These are phyloP conservation scores for Austroboletus eburneus DNA, from an alignment of 768 basidiomycete species.

Conservation along the genomic window DNA sequence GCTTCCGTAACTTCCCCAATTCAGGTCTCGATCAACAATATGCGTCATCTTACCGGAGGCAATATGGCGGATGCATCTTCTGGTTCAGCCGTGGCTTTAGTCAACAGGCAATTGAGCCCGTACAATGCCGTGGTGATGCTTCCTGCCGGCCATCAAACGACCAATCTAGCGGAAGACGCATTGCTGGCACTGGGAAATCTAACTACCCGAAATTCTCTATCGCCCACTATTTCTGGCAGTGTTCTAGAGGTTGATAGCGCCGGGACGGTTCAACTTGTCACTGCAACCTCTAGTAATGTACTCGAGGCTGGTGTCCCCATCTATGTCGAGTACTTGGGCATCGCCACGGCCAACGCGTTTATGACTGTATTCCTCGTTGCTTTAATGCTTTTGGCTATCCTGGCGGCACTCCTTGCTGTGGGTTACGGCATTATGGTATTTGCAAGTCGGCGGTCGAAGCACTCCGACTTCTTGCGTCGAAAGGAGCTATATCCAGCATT, in stretches of 20 bases:
- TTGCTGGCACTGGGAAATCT: slow-evolving; percentile 11
- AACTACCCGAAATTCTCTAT: slow-evolving; percentile 3
- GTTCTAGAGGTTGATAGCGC: slow-evolving; percentile 23
- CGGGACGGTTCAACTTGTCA: slow-evolving; percentile 59
- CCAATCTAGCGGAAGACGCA: slow-evolving; percentile 4
- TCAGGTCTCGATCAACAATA: slow-evolving; percentile 73
- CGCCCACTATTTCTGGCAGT: slow-evolving; percentile 11
- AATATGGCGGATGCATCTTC: slow-evolving; percentile 55
- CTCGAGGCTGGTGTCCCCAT: slow-evolving; percentile 80
- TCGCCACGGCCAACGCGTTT: slow-evolving; percentile 85
- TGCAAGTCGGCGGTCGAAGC: slow-evolving; percentile 17
- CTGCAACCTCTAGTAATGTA: slow-evolving; percentile 56
- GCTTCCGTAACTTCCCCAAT: slow-evolving; percentile 51
- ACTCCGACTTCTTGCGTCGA: slow-evolving; percentile 13
- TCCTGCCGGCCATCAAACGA: neutral
- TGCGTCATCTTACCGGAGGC: slow-evolving; percentile 83
- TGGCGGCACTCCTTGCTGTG: slow-evolving; percentile 46
- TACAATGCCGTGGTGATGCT: slow-evolving; percentile 45
- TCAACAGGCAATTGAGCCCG: slow-evolving; percentile 79
- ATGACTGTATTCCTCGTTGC: slow-evolving; percentile 80
- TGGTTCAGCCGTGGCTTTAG: slow-evolving; percentile 63
- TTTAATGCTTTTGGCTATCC: slow-evolving; percentile 65
- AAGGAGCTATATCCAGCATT: slow-evolving; percentile 41
- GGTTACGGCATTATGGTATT: slow-evolving; percentile 44
- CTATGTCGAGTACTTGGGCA: slow-evolving; percentile 70